A percentile compares a stretch with the other conserved stretches of the same genome.
Evolutionary conservation across 805 yeast genomes (phyloP).

Genomic region (Saccharomycopsis capsularis): DNA sequence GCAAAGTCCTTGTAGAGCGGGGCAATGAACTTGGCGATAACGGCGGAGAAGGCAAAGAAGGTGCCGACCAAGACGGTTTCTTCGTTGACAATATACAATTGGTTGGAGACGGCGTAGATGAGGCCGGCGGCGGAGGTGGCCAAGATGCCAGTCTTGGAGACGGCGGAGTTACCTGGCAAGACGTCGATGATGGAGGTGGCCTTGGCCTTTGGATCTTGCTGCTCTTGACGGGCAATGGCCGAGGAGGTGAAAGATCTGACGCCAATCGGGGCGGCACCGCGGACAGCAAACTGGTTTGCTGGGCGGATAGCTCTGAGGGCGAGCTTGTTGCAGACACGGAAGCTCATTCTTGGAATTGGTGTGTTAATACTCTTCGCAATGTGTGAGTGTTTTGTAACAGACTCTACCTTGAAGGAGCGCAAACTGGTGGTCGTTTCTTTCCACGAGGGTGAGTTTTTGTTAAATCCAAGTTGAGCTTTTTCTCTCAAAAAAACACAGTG

Average conservation of each 20-base stretch:
- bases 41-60: constrained; percentile 67
- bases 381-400: too few relatives aligned
- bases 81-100: constrained; percentile 86
- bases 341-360: constrained; percentile 10
- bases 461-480: too few relatives aligned
- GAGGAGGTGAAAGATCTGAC: constrained; percentile 18
- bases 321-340: constrained; percentile 15
- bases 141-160: constrained; percentile 90
- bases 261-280: constrained; percentile 16
- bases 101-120: constrained; percentile 88
- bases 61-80: constrained; percentile 82
- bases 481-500: too few relatives aligned
- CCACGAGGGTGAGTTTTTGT: too few relatives aligned
- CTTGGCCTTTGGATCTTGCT: constrained; percentile 74
- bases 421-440: too few relatives aligned
- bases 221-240: constrained; percentile 8
- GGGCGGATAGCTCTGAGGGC: constrained; percentile 12
- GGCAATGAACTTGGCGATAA: constrained; percentile 81
- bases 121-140: constrained; percentile 95
- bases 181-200: constrained; percentile 87
- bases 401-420: too few relatives aligned
- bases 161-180: constrained; percentile 80
- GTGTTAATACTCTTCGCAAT: background rate
- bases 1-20: constrained; percentile 96
- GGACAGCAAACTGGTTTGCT: constrained; percentile 8